These are phyloP conservation scores for Leishmania lainsoni DNA, from an alignment of 208 protist species.

Conservation along the genomic window DNA sequence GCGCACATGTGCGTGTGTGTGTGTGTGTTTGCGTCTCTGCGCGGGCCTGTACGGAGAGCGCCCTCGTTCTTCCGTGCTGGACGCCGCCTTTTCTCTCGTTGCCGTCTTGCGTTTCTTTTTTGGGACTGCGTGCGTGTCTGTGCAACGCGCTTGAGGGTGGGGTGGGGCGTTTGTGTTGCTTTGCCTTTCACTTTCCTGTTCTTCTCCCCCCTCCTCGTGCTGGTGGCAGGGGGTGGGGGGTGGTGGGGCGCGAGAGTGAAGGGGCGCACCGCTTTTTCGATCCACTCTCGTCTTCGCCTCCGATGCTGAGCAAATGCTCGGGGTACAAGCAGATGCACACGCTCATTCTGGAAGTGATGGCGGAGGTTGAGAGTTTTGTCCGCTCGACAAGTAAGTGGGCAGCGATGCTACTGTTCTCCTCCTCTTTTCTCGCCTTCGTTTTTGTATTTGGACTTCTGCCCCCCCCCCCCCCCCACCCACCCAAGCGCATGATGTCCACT, in stretches of 20 bases:
- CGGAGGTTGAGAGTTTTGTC: not conserved
- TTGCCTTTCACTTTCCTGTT: not conserved
- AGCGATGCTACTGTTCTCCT: not conserved
- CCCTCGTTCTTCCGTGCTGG: not conserved
- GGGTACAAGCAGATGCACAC: not conserved
- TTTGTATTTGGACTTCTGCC: not conserved
- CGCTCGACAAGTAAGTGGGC: not conserved
- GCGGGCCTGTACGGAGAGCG: not conserved
- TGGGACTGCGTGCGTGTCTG: not conserved
- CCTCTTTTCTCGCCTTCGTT: not conserved
- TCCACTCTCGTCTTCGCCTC: too few species aligned
- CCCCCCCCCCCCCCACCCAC: constrained; percentile 15
- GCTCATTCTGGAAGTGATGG: not conserved
- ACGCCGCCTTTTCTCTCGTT: not conserved
- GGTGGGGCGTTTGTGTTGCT: not conserved
- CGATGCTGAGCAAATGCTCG: not conserved
- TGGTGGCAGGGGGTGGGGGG: not conserved
- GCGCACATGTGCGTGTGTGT: not conserved
- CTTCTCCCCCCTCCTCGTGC: constrained; percentile 5
- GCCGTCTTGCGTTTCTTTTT: not conserved
- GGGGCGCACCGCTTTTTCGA: not conserved
- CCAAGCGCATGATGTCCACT: not conserved
- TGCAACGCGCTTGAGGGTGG: not conserved
- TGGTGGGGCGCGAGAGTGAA: too few species aligned
- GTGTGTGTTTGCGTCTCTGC: not conserved